Percentiles rank a stretch among this genome's conserved stretches.
These are phyloP conservation scores for Colletotrichum sp. DNA, from an alignment of 2,329 filamentous ascomycete species.

Conservation along the genomic window DNA sequence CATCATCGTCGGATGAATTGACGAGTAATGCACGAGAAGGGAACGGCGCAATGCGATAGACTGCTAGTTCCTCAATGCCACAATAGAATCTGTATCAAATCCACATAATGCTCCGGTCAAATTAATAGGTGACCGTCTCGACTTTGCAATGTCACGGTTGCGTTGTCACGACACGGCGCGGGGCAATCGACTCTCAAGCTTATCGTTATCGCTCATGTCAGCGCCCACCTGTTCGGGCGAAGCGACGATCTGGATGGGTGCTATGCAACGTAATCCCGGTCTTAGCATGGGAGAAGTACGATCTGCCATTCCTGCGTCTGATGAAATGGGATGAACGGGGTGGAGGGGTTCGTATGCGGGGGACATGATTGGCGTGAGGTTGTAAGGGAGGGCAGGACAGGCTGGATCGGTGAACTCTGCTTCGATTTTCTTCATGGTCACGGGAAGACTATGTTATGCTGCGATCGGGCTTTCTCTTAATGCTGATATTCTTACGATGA, in stretches of 20 bases:
- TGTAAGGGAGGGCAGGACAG: background rate
- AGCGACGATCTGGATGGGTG: background rate
- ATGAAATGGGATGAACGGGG: background rate
- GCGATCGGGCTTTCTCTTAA: background rate
- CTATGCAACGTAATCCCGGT: background rate
- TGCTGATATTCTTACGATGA: background rate
- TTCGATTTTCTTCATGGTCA: background rate
- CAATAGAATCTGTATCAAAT: slow-evolving; percentile 20
- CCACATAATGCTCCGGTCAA: background rate
- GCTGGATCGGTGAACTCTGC: background rate
- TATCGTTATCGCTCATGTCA: background rate
- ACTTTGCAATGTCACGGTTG: background rate
- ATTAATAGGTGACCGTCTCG: background rate
- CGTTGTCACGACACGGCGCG: background rate
- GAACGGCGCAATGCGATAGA: slow-evolving; percentile 15
- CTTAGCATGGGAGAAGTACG: background rate
- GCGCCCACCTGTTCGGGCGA: background rate
- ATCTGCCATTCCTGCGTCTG: background rate
- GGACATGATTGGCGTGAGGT: background rate
- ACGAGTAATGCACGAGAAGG: slow-evolving; percentile 19
- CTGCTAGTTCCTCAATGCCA: slow-evolving; percentile 17
- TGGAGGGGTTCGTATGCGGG: background rate
- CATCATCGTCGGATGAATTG: slow-evolving; percentile 19
- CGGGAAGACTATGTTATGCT: background rate
- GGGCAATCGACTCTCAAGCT: background rate